Evolutionary conservation across 2,329 filamentous ascomycete genomes (phyloP).

Genomic region (Domatiomyces catenatus): DNA sequence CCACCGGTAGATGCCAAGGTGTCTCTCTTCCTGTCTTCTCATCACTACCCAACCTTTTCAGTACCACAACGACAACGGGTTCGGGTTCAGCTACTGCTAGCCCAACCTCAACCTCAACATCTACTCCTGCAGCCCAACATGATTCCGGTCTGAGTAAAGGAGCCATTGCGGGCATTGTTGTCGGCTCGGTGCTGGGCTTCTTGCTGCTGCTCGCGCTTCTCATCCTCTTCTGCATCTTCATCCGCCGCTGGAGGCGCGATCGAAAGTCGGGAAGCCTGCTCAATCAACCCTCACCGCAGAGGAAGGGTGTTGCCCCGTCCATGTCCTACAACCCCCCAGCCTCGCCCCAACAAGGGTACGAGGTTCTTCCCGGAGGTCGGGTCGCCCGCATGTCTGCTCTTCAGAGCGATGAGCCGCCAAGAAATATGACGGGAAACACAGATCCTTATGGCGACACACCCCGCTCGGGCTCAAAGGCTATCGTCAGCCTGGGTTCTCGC

Average conservation of each 20-base stretch:
- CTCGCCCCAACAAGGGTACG: conserved; percentile 39
- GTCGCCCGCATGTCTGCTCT: conserved; percentile 93
- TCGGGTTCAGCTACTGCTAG: conserved; percentile 54
- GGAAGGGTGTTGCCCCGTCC: conserved; percentile 27
- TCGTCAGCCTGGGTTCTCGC: conserved; percentile 28
- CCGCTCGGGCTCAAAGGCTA: conserved; percentile 43
- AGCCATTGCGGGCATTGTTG: conserved; percentile 75
- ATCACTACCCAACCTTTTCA: conserved; percentile 42
- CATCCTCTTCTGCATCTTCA: conserved; percentile 40
- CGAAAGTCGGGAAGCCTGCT: conserved; percentile 61
- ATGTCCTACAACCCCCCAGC: conserved; percentile 27
- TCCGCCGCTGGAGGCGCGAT: conserved; percentile 42
- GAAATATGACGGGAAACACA: conserved; percentile 42
- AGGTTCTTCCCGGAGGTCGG: conserved; percentile 68
- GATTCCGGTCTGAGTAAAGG: conserved; percentile 56
- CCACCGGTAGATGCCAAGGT: conserved; percentile 54
- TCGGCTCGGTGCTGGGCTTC: conserved; percentile 61
- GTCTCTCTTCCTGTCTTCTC: conserved; percentile 64
- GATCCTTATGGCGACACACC: conserved; percentile 59
- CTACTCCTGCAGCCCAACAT: conserved; percentile 28
- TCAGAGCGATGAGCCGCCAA: conserved; percentile 42
- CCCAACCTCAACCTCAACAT: conserved; percentile 34
- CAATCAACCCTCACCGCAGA: conserved; percentile 69
- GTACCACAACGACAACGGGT: conserved; percentile 46
- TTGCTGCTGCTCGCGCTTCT: conserved; percentile 54